phyloP scores from a whole-genome alignment of 1,284 basidiomycete genomes.

The Microbotryum silenes-acaulis region DNA sequence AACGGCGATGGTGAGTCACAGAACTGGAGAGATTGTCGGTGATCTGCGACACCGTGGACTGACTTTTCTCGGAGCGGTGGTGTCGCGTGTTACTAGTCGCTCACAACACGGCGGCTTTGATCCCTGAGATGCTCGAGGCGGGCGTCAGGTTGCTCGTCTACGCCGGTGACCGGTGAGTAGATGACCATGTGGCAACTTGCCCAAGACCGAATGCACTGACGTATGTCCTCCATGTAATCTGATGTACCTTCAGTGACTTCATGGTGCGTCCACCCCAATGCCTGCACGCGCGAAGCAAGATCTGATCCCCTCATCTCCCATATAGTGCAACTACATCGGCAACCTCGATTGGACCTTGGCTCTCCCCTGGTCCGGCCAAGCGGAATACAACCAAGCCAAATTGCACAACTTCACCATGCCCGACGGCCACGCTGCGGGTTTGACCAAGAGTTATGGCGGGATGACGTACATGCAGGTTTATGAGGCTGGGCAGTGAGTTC shows the following conservation, averaged over 20 bases:
- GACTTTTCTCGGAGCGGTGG: not conserved
- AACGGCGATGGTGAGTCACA: slow-evolving; percentile 26
- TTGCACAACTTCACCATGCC: slow-evolving; percentile 12
- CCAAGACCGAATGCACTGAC: slow-evolving; percentile 33
- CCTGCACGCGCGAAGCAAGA: not conserved
- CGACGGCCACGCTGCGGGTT: slow-evolving; percentile 10
- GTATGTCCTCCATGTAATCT: slow-evolving; percentile 54
- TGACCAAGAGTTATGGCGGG: slow-evolving; percentile 18
- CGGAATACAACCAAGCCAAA: slow-evolving; percentile 21
- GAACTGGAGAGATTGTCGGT: not conserved
- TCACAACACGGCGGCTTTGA: slow-evolving; percentile 62
- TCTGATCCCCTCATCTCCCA: no score
- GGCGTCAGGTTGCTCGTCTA: slow-evolving; percentile 72
- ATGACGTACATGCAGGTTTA: slow-evolving; percentile 21
- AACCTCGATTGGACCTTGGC: slow-evolving; percentile 29
- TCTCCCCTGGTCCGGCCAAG: slow-evolving; percentile 20
- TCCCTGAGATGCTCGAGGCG: slow-evolving; percentile 65
- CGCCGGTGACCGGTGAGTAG: slow-evolving; percentile 73
- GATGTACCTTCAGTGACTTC: not conserved
- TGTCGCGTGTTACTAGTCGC: slow-evolving; percentile 4
- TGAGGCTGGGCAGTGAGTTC: slow-evolving; percentile 27
- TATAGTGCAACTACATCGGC: slow-evolving; percentile 2
- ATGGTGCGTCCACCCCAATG: not conserved
- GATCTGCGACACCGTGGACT: slow-evolving; percentile 58
- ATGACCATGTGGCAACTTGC: slow-evolving; percentile 35